A percentile compares a stretch with the other conserved stretches of the same genome.
Conservation (phyloP, 306 rosid species). For the Lupinus albus region DNA sequence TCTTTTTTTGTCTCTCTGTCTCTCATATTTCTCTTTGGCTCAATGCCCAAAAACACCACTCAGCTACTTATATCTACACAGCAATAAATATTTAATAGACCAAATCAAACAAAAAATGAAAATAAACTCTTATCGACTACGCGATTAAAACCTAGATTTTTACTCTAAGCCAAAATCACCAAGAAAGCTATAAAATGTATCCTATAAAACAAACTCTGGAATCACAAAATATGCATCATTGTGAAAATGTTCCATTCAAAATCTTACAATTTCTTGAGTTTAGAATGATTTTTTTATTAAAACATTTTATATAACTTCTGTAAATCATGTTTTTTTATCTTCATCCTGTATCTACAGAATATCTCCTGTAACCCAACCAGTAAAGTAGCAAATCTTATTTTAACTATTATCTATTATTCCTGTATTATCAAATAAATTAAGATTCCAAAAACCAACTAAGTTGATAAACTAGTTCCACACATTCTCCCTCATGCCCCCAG, state of each 20-base stretch:
- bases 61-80: background rate
- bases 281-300: background rate
- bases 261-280: background rate
- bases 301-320: too few species aligned
- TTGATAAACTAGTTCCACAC: background rate
- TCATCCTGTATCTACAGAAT: background rate
- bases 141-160: background rate
- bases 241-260: background rate
- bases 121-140: too few species aligned
- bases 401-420: background rate
- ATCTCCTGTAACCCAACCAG: background rate
- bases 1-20: too few species aligned
- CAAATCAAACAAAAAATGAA: background rate
- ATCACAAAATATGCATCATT: background rate
- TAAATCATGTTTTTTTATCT: background rate
- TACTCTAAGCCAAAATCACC: background rate
- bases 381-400: background rate
- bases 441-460: background rate
- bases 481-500: slow-evolving; percentile 6
- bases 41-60: background rate
- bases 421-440: background rate
- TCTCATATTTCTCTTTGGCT: background rate
- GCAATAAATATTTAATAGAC: background rate
- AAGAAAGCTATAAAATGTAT: background rate
- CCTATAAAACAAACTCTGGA: background rate